Conservation (phyloP, 768 basidiomycete species). For the Lactarius tabidus region DNA sequence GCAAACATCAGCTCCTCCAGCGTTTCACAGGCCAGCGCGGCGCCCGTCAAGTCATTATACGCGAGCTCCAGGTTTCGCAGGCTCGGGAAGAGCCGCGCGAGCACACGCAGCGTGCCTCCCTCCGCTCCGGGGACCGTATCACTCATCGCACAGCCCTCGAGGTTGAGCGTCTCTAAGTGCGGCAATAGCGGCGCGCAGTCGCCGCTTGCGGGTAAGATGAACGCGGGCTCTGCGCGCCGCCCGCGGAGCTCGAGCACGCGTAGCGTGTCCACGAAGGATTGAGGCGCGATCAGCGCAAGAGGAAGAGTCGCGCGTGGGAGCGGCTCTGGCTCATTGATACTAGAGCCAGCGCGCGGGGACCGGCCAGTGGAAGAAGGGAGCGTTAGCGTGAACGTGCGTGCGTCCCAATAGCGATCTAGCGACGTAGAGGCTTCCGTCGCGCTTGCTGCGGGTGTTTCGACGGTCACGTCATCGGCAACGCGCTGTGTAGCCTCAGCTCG, state of each 20-base stretch:
- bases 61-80: conserved; percentile 67
- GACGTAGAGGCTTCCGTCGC: conserved; percentile 9
- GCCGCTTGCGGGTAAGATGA: conserved; percentile 45
- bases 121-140: conserved; percentile 48
- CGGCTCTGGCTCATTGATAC: not conserved
- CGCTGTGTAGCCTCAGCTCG: conserved; percentile 47
- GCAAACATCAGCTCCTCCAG: conserved; percentile 49
- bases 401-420: conserved; percentile 23
- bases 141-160: conserved; percentile 68
- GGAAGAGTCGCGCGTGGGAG: conserved; percentile 24
- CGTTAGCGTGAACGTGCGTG: conserved; percentile 14
- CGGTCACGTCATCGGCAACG: not conserved
- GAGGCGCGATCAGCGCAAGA: conserved; percentile 19
- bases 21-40: conserved; percentile 45
- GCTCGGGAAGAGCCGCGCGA: conserved; percentile 67
- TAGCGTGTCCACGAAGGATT: conserved; percentile 26
- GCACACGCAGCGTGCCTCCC: conserved; percentile 54
- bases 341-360: not conserved
- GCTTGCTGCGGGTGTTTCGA: conserved; percentile 24
- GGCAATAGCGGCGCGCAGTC: conserved; percentile 49
- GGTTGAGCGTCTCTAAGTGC: conserved; percentile 62
- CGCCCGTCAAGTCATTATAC: conserved; percentile 63
- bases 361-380: conserved; percentile 21
- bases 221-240: conserved; percentile 62
- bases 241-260: conserved; percentile 54